Evolutionary conservation across 176 grass and related monocot species (phyloP).

Genomic region (Chrysopogon serrulatus): DNA sequence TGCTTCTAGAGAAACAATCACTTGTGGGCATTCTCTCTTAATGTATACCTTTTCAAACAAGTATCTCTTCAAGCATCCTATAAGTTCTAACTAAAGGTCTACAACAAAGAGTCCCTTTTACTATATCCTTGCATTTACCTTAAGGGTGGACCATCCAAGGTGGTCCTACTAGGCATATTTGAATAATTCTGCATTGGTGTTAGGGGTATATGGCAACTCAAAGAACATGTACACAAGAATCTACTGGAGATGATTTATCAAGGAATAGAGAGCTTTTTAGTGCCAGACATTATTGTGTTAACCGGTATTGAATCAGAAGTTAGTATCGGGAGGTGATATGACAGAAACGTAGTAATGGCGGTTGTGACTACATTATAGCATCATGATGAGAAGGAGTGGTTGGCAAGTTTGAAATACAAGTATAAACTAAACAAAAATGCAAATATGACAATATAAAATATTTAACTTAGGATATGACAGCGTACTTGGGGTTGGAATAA

Average conservation of each 20-base stretch:
- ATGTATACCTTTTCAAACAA: neutral
- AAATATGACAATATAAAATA: conserved; percentile 18
- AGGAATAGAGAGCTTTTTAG: neutral
- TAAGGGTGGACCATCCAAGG: too few species aligned
- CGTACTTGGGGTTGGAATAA: conserved; percentile 54
- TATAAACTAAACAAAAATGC: conserved; percentile 17
- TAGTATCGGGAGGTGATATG: conserved; percentile 3
- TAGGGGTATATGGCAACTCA: neutral
- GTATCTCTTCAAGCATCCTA: neutral
- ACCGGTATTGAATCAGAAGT: neutral
- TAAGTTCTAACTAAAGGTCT: conserved; percentile 5
- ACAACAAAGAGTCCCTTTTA: neutral
- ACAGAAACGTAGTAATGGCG: neutral
- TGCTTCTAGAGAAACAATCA: conserved; percentile 2
- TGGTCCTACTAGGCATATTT: conserved; percentile 7
- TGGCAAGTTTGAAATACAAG: neutral
- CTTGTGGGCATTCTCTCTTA: neutral
- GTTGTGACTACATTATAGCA: neutral
- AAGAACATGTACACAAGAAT: neutral
- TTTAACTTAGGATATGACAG: conserved; percentile 27
- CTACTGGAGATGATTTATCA: neutral
- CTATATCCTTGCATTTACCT: neutral
- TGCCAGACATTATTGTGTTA: neutral
- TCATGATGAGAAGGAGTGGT: neutral
- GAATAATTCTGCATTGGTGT: neutral